Evolutionary conservation across 1,284 basidiomycete genomes (phyloP).

Genomic region (Sphagnurus paluster): DNA sequence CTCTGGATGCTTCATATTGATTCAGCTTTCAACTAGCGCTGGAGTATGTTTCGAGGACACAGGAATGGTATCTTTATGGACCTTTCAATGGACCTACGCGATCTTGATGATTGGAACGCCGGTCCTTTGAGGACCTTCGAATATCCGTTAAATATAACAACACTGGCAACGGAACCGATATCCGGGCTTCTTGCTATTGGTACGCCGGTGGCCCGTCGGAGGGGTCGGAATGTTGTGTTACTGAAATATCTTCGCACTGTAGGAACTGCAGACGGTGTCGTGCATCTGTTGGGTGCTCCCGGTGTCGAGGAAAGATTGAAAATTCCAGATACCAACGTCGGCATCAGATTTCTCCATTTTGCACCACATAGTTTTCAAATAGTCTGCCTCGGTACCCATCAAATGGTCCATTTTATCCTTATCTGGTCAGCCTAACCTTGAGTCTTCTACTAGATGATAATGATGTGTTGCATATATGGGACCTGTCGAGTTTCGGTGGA

Average conservation of each 20-base stretch:
- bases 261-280: slow-evolving; percentile 60
- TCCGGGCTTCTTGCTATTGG: slow-evolving; percentile 74
- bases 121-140: slow-evolving; percentile 48
- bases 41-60: slow-evolving; percentile 39
- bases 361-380: slow-evolving; percentile 57
- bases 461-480: slow-evolving; percentile 69
- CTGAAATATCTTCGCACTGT: background rate
- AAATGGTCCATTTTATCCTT: slow-evolving; percentile 1
- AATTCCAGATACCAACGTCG: slow-evolving; percentile 49
- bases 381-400: slow-evolving; percentile 61
- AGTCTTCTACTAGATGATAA: slow-evolving; percentile 58
- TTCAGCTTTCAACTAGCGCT: background rate
- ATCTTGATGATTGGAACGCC: slow-evolving; percentile 57
- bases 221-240: background rate
- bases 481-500: slow-evolving; percentile 53
- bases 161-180: slow-evolving; percentile 71
- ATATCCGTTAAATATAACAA: slow-evolving; percentile 56
- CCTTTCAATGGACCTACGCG: slow-evolving; percentile 56
- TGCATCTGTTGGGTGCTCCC: slow-evolving; percentile 67
- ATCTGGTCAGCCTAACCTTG: too few species aligned
- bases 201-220: slow-evolving; percentile 28
- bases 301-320: slow-evolving; percentile 57
- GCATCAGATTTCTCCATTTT: slow-evolving; percentile 66
- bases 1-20: background rate
- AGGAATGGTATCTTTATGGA: slow-evolving; percentile 39